Conservation (phyloP, 176 grass and related monocot species). For the Oryza meyeriana region DNA sequence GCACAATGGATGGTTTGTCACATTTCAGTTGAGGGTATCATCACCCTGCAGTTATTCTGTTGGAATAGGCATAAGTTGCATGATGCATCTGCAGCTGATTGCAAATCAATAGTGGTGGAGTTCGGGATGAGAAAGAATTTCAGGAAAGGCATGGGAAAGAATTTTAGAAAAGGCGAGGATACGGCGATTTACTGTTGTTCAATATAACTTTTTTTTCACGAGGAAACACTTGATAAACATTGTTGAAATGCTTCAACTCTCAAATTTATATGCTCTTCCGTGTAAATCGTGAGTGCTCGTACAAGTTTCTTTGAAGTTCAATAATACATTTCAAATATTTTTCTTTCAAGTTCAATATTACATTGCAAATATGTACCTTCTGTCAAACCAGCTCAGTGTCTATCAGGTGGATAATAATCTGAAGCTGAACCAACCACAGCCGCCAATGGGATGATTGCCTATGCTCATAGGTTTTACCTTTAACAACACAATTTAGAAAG, state of each 20-base stretch:
- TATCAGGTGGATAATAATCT: not conserved
- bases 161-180: not conserved
- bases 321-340: not conserved
- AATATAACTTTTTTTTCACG: not conserved
- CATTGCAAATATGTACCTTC: not conserved
- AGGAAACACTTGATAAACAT: not conserved
- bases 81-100: not conserved
- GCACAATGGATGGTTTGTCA: not conserved
- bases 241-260: not conserved
- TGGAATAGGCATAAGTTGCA: not conserved
- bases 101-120: not conserved
- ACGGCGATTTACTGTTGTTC: not conserved
- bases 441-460: not conserved
- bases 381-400: not conserved
- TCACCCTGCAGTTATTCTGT: not conserved
- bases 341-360: not conserved
- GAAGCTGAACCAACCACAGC: not conserved
- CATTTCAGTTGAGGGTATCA: not conserved
- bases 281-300: not conserved
- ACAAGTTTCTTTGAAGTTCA: not conserved
- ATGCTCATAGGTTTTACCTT: not conserved
- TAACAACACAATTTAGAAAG: not conserved
- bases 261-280: not conserved
- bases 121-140: not conserved
- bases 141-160: not conserved